phyloP scores from a whole-genome alignment of 805 yeast genomes.

The Yarrowia sp. region DNA sequence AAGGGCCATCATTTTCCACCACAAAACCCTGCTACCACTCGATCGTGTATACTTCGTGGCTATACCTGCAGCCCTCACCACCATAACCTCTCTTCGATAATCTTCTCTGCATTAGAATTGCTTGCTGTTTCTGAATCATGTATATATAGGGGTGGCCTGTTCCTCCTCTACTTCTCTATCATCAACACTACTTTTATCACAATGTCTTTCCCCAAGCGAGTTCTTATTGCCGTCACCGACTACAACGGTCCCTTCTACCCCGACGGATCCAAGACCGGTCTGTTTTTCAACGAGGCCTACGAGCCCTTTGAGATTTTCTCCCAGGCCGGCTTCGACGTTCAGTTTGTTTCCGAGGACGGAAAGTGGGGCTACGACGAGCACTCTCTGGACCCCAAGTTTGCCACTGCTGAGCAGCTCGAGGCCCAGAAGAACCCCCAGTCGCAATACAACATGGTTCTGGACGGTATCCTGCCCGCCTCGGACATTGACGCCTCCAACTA shows the following conservation, averaged over 20 bases:
- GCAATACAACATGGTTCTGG: slow-evolving; percentile 42
- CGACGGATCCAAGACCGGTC: slow-evolving; percentile 61
- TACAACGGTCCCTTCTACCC: slow-evolving; percentile 45
- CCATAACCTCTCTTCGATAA: background rate
- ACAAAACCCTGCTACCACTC: too few species aligned
- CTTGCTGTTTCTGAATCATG: background rate
- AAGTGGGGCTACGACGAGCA: slow-evolving; percentile 56
- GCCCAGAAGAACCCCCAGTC: slow-evolving; percentile 42
- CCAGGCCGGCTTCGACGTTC: slow-evolving; percentile 51
- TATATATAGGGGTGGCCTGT: background rate
- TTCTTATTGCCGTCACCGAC: slow-evolving; percentile 29
- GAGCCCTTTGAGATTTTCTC: slow-evolving; percentile 54
- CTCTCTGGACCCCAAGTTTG: slow-evolving; percentile 44
- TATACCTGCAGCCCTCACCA: background rate
- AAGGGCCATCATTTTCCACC: too few species aligned
- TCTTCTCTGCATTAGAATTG: slow-evolving; percentile 6
- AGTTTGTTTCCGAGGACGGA: slow-evolving; percentile 59
- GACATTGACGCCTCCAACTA: slow-evolving; percentile 44
- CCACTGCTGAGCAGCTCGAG: slow-evolving; percentile 46
- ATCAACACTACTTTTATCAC: background rate
- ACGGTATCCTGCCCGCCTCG: slow-evolving; percentile 32
- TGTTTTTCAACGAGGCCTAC: slow-evolving; percentile 54
- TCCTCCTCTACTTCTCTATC: background rate
- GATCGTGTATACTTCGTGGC: too few species aligned
- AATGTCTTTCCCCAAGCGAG: slow-evolving; percentile 26